These are phyloP conservation scores for Nitzschia sp. DNA, from an alignment of 108 stramenopile genomes.

Conservation along the genomic window DNA sequence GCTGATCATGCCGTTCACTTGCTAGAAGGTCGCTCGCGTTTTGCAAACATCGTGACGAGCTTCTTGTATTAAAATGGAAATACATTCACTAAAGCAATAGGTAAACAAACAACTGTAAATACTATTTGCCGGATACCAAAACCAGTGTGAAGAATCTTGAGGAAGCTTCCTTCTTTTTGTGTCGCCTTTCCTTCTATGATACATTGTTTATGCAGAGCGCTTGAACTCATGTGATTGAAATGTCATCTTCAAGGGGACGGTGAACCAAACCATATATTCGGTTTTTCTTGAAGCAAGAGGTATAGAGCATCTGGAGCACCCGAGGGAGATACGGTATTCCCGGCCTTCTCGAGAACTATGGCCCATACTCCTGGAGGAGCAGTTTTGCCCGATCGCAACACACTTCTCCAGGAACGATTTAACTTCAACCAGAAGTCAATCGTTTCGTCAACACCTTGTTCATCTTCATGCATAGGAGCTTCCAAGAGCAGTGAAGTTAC, in stretches of 20 bases:
- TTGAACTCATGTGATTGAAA: not conserved
- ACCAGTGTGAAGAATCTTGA: too few relatives aligned
- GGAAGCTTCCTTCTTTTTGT: too few relatives aligned
- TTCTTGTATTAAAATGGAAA: constrained; percentile 61
- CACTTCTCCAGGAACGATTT: constrained; percentile 34
- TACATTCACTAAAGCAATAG: not conserved
- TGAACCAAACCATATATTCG: constrained; percentile 9
- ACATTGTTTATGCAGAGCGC: too few relatives aligned
- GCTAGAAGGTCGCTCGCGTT: constrained; percentile 56
- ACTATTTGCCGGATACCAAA: too few relatives aligned
- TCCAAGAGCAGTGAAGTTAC: constrained; percentile 25
- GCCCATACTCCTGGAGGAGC: constrained; percentile 20
- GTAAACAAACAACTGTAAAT: too few relatives aligned
- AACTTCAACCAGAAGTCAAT: constrained; percentile 36
- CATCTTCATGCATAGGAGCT: constrained; percentile 18
- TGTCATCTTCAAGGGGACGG: not conserved
- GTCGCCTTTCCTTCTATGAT: too few relatives aligned
- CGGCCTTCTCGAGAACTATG: constrained; percentile 18
- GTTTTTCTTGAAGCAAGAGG: constrained; percentile 32
- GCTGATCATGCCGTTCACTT: constrained; percentile 85
- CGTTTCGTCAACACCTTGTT: not conserved
- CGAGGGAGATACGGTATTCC: not conserved
- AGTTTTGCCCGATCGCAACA: not conserved
- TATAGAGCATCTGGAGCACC: constrained; percentile 34
- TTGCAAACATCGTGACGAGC: constrained; percentile 40